Evolutionary conservation across 352 stramenopile genomes (phyloP).

Genomic region (Phytophthora fragariaefolia): DNA sequence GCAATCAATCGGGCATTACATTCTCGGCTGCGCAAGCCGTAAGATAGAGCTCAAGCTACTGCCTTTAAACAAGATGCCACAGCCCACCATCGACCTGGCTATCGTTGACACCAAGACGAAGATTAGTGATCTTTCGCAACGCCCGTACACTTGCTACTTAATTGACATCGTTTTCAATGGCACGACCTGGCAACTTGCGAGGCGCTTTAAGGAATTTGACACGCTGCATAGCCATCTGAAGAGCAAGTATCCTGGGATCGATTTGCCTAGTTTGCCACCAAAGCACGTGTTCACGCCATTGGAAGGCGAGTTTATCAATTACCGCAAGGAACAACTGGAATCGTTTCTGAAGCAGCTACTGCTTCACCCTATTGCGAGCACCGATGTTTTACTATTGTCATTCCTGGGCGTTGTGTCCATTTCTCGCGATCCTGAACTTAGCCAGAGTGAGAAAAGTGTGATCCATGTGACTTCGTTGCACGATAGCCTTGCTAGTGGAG

Average conservation of each 20-base stretch:
- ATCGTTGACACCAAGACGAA: conserved; percentile 80
- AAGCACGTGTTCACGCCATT: conserved; percentile 76
- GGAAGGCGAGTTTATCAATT: conserved; percentile 69
- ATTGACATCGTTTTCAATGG: conserved; percentile 78
- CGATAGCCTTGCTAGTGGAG: conserved; percentile 67
- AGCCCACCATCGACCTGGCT: conserved; percentile 60
- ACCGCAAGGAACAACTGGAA: conserved; percentile 70
- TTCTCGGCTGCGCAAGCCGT: conserved; percentile 38
- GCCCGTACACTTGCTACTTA: conserved; percentile 71
- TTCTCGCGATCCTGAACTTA: conserved; percentile 66
- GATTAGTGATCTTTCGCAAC: conserved; percentile 80
- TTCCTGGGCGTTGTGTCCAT: conserved; percentile 82
- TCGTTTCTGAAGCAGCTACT: conserved; percentile 67
- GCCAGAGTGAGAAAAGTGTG: conserved; percentile 63
- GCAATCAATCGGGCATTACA: conserved; percentile 49
- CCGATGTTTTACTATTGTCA: conserved; percentile 74
- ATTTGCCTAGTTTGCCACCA: conserved; percentile 55
- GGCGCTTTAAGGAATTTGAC: conserved; percentile 78
- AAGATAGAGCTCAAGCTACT: conserved; percentile 43
- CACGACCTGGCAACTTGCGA: conserved; percentile 69
- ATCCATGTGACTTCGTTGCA: conserved; percentile 82
- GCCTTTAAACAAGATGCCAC: conserved; percentile 63
- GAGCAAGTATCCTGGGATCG: conserved; percentile 45
- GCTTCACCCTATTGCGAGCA: conserved; percentile 48
- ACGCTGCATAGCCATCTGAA: conserved; percentile 41